Percentiles rank a stretch among this genome's conserved stretches.
Evolutionary conservation across 2,329 filamentous ascomycete genomes (phyloP).

Genomic region (Paramyrothecium sp.): DNA sequence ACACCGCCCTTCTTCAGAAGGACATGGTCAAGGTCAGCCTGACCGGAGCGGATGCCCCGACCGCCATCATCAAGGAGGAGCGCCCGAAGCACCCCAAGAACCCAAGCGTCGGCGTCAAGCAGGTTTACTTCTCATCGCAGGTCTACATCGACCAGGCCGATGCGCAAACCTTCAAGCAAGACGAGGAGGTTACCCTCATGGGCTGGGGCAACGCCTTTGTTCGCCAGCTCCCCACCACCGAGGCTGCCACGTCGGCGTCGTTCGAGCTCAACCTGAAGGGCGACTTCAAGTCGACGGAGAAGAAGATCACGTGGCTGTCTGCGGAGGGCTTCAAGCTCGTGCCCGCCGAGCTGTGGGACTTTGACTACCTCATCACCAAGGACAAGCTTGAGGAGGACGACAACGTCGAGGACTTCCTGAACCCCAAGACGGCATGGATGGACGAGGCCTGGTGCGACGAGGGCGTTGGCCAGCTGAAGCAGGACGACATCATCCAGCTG

Average conservation of each 20-base stretch:
- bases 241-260: slow-evolving; percentile 67
- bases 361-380: slow-evolving; percentile 93
- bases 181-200: slow-evolving; percentile 95
- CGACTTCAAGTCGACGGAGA: slow-evolving; percentile 91
- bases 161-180: slow-evolving; percentile 73
- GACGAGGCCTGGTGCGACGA: slow-evolving; percentile 76
- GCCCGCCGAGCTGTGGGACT: slow-evolving; percentile 85
- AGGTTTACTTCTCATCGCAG: slow-evolving; percentile 73
- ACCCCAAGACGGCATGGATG: slow-evolving; percentile 70
- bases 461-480: slow-evolving; percentile 75
- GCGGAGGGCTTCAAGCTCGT: slow-evolving; percentile 73
- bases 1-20: slow-evolving; percentile 70
- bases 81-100: slow-evolving; percentile 92
- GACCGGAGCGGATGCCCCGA: slow-evolving; percentile 65
- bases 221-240: slow-evolving; percentile 57
- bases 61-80: slow-evolving; percentile 64
- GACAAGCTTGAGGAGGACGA: slow-evolving; percentile 91
- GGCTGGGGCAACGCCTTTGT: slow-evolving; percentile 92
- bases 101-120: slow-evolving; percentile 78
- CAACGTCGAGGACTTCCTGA: slow-evolving; percentile 79
- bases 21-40: slow-evolving; percentile 70
- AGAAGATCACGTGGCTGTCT: slow-evolving; percentile 95
- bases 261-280: slow-evolving; percentile 88
- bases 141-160: slow-evolving; percentile 86
- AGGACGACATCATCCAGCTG: slow-evolving; percentile 90